Evolutionary conservation across 73 alveolate species (phyloP).

Genomic region (Durusdinium trenchii): DNA sequence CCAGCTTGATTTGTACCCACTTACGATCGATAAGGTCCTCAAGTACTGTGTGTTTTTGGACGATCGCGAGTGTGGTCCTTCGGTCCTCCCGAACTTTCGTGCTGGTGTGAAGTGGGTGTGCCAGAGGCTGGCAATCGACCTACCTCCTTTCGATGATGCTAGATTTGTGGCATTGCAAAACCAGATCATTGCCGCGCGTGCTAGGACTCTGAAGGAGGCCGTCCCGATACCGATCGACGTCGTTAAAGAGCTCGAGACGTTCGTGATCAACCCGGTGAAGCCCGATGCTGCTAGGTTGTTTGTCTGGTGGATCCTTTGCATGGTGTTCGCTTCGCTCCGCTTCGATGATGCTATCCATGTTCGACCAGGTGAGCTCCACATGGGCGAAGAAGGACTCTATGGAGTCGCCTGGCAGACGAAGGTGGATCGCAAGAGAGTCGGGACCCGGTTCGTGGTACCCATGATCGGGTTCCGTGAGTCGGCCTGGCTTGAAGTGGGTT

Average conservation of each 20-base stretch:
- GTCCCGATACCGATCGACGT: not conserved
- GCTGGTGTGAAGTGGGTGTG: conserved; percentile 2
- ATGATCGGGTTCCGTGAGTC: not conserved
- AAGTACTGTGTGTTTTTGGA: not conserved
- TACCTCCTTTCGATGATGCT: too few relatives aligned
- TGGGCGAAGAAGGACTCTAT: not conserved
- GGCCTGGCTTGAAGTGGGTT: not conserved
- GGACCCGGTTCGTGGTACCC: conserved; percentile 30
- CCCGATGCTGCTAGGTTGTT: not conserved
- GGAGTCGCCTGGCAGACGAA: not conserved
- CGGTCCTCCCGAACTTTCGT: too few relatives aligned
- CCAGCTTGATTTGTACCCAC: not conserved
- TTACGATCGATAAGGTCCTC: not conserved
- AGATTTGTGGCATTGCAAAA: too few relatives aligned
- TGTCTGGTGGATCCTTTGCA: too few relatives aligned
- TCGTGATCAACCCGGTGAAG: not conserved
- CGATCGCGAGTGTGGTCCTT: not conserved
- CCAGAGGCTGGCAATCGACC: not conserved
- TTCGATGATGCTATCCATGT: too few relatives aligned
- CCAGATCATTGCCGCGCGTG: not conserved
- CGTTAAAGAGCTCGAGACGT: not conserved
- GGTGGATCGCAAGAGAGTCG: not conserved
- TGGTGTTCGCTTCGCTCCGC: too few relatives aligned
- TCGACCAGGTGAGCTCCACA: too few relatives aligned
- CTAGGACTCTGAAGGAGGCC: not conserved